Evolutionary conservation across 2,329 filamentous ascomycete species (phyloP), one percentile per base, ranked within the genome.

Genomic region (Rhexocercosporidium sp.): DNA sequence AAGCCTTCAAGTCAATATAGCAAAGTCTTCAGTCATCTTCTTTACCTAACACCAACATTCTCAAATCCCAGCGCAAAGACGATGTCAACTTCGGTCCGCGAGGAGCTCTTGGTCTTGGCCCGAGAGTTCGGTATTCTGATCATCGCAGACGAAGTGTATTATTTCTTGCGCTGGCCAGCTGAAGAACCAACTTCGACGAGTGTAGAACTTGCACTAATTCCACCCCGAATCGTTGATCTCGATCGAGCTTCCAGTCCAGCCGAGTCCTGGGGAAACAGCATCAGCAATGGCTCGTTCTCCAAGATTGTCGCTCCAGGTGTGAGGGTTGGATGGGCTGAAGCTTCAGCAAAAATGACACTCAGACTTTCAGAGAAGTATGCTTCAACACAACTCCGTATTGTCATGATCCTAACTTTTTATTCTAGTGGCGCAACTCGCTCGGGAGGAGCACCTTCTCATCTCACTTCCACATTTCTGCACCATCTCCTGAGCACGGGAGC

Each of bases 1-100:
- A 90, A 90, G 76, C 81, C 82, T 1, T 72, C 77, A 0, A 80
- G 76, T 96, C 93, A 59, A 97, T 90, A 1, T 89, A 94, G 62
- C 97, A 90, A 78, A 97, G 96, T 1, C 94, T 87, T 74, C 93
- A 96, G 0, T 93, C 93, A 73, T 92, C 92, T 37, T 91, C 94
- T 62, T 91, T 87, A 59, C 92, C 88, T 84, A 16, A 88, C 90
- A 3, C 89, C 90, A 0, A 90, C 89, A 0, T 92, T 92, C 74
- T 86, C 88, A 4, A 92, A 93, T 69, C 90, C 90, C 0, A 88
- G 86, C 0, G 88, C 84, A 85, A n/a, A 86, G 72, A 88, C 89
- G 1, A 90, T 92, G 85, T 85, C 85, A 8, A 74, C 89, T 25
- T 75, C 75, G 29, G 82, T 85, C 46, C 82, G 90, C n/a, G 78